Base-by-base conservation (phyloP, 257 asterid species). In the Scutellaria baicalensis region DNA sequence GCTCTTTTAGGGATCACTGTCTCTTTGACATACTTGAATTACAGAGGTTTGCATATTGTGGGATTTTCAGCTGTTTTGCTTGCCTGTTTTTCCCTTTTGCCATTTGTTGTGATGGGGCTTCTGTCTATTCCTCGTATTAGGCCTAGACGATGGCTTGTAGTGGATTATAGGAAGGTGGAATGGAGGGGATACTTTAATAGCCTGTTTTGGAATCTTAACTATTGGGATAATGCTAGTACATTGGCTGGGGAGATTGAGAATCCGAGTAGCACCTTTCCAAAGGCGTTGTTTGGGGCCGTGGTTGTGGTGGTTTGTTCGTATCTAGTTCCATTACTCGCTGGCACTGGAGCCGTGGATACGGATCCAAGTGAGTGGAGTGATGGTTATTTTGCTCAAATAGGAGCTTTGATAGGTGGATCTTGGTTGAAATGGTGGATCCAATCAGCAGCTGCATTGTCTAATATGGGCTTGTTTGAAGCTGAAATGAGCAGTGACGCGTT, bases 381-480 rank as follows among this genome's bases (percentile, higher is more conserved):
- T n/a, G 97, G 97, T 2, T 91, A 91, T 77, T 91, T 91, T n/a
- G 95, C 96, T 0, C 86, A 86, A 73, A 81, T 83, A 6, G 98
- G 96, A 21, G 79, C 84, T 95, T 52, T 93, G 74, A 86, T 93
- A 0, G 98, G 98, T 16, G 97, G 98, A 1, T 67, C 80, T 59
- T 93, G 98, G 98, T 72, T 93, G 33, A 93, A 87, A 54, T 93
- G 96, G 97, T 93, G 98, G 98, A 90, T 93, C 10, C 98, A 93
- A 65, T 86, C 82, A 1, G 98, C 96, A 0, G 84, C 98, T 21
- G 97, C 97, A 0, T 77, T 93, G 92, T 93, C 98, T 6, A 93
- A 93, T 47, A 71, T 90, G 91, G 98, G 98, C 11, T 33, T 93
- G 78, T 92, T 92, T 65, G 96, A 88, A 70, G 98, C 97, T 51